A percentile compares a stretch with the other conserved stretches of the same genome.
phyloP scores from a whole-genome alignment of 352 stramenopile species.

The Phytopythium montanum region DNA sequence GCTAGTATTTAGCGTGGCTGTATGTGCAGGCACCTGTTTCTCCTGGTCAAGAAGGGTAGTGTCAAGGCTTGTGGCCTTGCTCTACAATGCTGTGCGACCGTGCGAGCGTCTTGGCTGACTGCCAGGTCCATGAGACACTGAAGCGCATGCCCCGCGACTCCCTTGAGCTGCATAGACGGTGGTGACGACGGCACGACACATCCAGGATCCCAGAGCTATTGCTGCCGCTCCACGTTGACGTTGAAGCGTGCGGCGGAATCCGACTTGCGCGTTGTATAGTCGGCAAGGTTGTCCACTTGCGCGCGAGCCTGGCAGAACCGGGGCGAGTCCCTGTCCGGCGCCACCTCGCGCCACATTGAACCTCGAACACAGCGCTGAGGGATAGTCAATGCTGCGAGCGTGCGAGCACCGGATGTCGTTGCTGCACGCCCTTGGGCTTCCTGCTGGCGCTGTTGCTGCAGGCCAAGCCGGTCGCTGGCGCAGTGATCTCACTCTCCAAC shows the following conservation, averaged over 20 bases:
- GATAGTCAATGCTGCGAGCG: neutral
- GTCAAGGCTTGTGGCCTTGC: no score
- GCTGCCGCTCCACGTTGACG: neutral
- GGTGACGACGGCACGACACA: neutral
- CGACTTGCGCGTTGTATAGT: neutral
- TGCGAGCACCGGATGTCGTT: neutral
- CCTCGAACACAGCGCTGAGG: neutral
- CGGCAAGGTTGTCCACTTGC: neutral
- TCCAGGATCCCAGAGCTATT: no score
- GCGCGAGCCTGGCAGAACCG: neutral
- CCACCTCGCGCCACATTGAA: neutral
- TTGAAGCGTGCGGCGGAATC: neutral
- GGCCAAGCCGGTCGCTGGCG: neutral
- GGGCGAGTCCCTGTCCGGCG: neutral
- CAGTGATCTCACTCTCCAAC: constrained; percentile 14
- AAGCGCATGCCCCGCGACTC: neutral
- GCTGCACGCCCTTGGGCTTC: neutral
- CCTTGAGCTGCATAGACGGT: neutral
- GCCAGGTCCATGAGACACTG: neutral
- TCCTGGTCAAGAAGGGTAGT: no score
- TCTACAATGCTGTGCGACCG: no score
- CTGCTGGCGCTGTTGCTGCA: neutral
- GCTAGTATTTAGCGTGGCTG: neutral
- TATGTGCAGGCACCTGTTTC: neutral
- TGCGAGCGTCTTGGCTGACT: neutral